Conservation (phyloP, 176 grass and related monocot species). For the Lolium perenne region DNA sequence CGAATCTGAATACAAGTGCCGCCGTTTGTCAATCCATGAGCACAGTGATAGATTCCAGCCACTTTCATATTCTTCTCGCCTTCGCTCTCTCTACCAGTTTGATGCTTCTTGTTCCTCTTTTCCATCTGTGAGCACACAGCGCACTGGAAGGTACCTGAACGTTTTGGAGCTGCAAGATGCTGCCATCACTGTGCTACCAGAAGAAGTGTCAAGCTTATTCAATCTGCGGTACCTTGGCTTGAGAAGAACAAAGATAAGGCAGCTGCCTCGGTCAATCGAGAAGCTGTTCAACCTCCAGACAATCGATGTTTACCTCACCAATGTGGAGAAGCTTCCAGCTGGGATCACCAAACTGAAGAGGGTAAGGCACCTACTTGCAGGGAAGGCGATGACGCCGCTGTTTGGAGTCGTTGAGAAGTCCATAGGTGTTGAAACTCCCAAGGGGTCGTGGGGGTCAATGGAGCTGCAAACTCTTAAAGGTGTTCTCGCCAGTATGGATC, state of each 20-base stretch:
- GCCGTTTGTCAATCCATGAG: constrained; percentile 7
- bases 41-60: constrained; percentile 26
- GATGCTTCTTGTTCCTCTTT: constrained; percentile 22
- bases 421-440: constrained; percentile 33
- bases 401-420: constrained; percentile 10
- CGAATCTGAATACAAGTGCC: neutral
- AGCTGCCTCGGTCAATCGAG: constrained; percentile 30
- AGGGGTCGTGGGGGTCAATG: neutral
- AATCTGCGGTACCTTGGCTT: constrained; percentile 42
- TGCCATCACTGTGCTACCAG: constrained; percentile 20
- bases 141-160: constrained; percentile 25
- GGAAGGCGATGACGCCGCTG: constrained; percentile 13
- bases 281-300: constrained; percentile 47
- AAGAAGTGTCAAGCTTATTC: constrained; percentile 40
- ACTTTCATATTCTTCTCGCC: constrained; percentile 19
- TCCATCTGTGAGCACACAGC: neutral
- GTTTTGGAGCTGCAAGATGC: constrained; percentile 23
- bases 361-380: constrained; percentile 41
- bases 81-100: constrained; percentile 41
- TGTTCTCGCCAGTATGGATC: constrained; percentile 7
- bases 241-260: constrained; percentile 41
- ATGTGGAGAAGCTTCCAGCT: constrained; percentile 39
- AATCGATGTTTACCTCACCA: constrained; percentile 36
- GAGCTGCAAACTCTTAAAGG: constrained; percentile 38
- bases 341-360: constrained; percentile 45